phyloP scores from a whole-genome alignment of 2,329 filamentous ascomycete genomes.

The Fusarium sacchari region DNA sequence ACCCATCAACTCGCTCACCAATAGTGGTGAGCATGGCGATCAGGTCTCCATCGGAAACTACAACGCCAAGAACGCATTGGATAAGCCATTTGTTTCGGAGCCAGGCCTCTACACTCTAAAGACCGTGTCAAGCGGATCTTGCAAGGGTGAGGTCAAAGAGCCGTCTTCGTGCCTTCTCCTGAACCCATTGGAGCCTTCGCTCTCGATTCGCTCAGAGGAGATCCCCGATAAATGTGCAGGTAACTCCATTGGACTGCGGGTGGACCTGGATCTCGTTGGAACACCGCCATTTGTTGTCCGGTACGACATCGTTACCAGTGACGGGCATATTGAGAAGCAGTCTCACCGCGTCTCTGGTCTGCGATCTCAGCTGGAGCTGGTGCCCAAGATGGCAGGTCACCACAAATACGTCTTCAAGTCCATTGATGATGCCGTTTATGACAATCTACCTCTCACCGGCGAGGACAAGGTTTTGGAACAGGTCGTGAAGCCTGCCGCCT shows the following conservation, averaged over 20 bases:
- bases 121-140: conserved; percentile 81
- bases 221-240: conserved; percentile 96
- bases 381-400: conserved; percentile 81
- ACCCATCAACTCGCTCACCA: conserved; percentile 73
- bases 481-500: conserved; percentile 91
- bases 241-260: conserved; percentile 88
- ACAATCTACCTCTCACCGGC: conserved; percentile 69
- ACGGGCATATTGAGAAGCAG: conserved; percentile 65
- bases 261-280: conserved; percentile 89
- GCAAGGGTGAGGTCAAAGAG: conserved; percentile 88
- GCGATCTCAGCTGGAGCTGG: conserved; percentile 85
- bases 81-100: conserved; percentile 75
- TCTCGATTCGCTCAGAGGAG: conserved; percentile 78
- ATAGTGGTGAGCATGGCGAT: conserved; percentile 75
- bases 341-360: conserved; percentile 72
- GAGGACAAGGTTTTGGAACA: conserved; percentile 78
- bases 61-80: conserved; percentile 68
- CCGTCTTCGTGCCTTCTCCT: conserved; percentile 92
- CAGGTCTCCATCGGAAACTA: conserved; percentile 67
- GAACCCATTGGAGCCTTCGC: conserved; percentile 87
- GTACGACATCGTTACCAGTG: conserved; percentile 75
- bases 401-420: conserved; percentile 88
- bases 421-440: conserved; percentile 86
- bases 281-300: conserved; percentile 89
- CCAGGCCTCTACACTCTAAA: conserved; percentile 89